phyloP scores from a whole-genome alignment of 495 filamentous ascomycete species.

The Xylaria acuta region DNA sequence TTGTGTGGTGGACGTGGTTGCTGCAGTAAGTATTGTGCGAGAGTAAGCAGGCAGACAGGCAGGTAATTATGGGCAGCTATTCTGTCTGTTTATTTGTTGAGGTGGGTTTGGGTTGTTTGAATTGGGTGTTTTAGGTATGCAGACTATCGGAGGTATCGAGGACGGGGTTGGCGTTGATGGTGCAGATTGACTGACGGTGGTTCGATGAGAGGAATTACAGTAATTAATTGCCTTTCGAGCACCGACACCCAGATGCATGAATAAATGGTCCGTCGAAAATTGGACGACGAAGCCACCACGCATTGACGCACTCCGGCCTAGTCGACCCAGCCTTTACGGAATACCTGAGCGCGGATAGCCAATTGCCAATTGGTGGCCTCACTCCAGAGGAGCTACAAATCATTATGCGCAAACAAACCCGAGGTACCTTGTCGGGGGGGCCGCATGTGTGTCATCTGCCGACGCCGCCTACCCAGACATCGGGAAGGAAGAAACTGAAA shows the following conservation, averaged over 20 bases:
- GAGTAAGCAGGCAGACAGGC: no score
- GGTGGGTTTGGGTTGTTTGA: neutral
- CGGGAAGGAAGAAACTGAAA: constrained; percentile 11
- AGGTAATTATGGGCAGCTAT: neutral
- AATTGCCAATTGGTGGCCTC: constrained; percentile 23
- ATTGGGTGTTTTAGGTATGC: constrained; percentile 4
- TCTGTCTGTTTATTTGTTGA: neutral
- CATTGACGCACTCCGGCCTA: constrained; percentile 21
- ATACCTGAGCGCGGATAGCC: neutral
- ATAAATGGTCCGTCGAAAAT: constrained; percentile 12
- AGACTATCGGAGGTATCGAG: neutral
- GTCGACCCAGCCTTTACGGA: neutral
- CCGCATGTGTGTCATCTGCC: constrained; percentile 23
- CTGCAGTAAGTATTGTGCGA: constrained; percentile 3
- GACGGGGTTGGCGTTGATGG: neutral
- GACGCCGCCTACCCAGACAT: constrained; percentile 18
- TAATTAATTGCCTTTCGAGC: neutral
- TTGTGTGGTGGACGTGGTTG: constrained; percentile 12
- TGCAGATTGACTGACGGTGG: constrained; percentile 11
- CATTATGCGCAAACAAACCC: neutral
- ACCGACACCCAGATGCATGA: neutral
- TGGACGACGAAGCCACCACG: constrained; percentile 12
- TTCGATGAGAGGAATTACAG: neutral
- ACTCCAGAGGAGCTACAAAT: constrained; percentile 20
- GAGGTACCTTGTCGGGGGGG: neutral